phyloP scores from a whole-genome alignment of 2,329 filamentous ascomycete species.

The Rhynchosporium secalis region DNA sequence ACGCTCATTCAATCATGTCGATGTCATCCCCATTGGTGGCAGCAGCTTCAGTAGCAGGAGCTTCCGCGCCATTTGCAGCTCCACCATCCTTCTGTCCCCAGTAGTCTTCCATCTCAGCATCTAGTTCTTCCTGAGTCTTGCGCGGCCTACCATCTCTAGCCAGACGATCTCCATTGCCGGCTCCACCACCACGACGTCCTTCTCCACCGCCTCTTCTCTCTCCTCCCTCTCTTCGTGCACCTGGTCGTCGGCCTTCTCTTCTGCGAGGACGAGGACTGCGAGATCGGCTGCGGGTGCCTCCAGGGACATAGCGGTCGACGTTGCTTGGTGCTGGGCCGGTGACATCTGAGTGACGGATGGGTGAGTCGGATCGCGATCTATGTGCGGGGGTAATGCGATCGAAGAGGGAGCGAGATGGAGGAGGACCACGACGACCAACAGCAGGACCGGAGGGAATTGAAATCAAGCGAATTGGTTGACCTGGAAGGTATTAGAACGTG shows the following conservation, averaged over 20 bases:
- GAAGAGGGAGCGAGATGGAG: conserved; percentile 56
- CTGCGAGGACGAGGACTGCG: conserved; percentile 59
- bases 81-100: conserved; percentile 58
- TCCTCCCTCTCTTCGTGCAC: conserved; percentile 41
- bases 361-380: conserved; percentile 63
- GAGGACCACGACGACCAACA: conserved; percentile 50
- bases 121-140: conserved; percentile 89
- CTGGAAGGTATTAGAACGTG: conserved; percentile 43
- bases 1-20: conserved; percentile 60
- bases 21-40: conserved; percentile 54
- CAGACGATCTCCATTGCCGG: conserved; percentile 43
- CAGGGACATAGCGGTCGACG: conserved; percentile 41
- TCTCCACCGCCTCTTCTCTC: conserved; percentile 44
- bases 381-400: conserved; percentile 57
- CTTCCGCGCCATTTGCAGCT: conserved; percentile 40
- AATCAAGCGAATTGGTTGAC: conserved; percentile 76
- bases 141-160: conserved; percentile 57
- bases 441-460: conserved; percentile 57
- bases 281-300: conserved; percentile 46
- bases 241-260: conserved; percentile 54
- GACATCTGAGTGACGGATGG: conserved; percentile 43
- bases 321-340: conserved; percentile 39
- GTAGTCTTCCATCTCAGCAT: conserved; percentile 97
- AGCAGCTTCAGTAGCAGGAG: conserved; percentile 40
- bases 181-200: conserved; percentile 32